These are phyloP conservation scores for Penicillium brevicompactum DNA, from an alignment of 2,329 filamentous ascomycete genomes.

Conservation along the genomic window DNA sequence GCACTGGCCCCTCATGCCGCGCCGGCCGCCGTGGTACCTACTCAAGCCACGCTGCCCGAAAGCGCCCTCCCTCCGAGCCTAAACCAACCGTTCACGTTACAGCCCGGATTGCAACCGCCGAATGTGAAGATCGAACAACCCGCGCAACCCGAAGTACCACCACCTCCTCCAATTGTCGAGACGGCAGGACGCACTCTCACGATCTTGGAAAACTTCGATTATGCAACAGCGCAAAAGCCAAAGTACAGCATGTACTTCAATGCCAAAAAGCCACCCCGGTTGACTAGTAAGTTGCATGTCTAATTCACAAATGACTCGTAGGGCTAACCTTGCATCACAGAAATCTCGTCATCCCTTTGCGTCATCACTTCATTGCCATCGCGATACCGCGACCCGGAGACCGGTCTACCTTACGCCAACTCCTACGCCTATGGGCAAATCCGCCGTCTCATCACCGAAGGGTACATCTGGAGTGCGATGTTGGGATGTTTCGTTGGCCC, in stretches of 20 bases:
- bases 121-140: constrained; percentile 18
- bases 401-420: constrained; percentile 79
- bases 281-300: constrained; percentile 47
- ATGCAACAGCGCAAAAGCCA: constrained; percentile 56
- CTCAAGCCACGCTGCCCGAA: constrained; percentile 8
- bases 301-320: neutral
- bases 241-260: constrained; percentile 60
- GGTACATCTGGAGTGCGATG: constrained; percentile 80
- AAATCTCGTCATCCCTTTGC: constrained; percentile 61
- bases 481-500: constrained; percentile 82
- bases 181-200: constrained; percentile 60
- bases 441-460: constrained; percentile 69
- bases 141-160: constrained; percentile 28
- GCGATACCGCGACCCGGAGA: constrained; percentile 80
- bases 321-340: constrained; percentile 28
- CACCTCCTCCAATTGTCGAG: constrained; percentile 45
- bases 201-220: constrained; percentile 61
- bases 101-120: constrained; percentile 9
- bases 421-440: constrained; percentile 77
- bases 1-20: constrained; percentile 1
- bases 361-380: constrained; percentile 81
- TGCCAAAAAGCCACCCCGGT: constrained; percentile 50
- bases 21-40: neutral
- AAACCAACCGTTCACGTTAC: constrained; percentile 12
- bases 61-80: constrained; percentile 14